Evolutionary conservation across 2,329 filamentous ascomycete genomes (phyloP).

Genomic region (Trichoderma semiorbis): DNA sequence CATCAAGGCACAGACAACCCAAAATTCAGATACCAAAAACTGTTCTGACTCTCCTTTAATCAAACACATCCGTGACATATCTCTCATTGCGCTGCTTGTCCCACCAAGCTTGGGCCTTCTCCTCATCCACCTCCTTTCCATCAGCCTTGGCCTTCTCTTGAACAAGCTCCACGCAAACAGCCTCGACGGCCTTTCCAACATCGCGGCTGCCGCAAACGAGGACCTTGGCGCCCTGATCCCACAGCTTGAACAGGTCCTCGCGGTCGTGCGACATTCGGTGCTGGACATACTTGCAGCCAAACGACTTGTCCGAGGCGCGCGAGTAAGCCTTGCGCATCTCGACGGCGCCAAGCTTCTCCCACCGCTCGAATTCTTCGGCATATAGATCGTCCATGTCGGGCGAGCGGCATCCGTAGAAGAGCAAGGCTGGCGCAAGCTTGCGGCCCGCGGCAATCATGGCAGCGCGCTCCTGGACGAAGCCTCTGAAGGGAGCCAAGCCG

Average conservation of each 20-base stretch:
- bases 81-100: constrained; percentile 50
- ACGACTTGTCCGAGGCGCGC: constrained; percentile 38
- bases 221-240: constrained; percentile 48
- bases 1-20: not conserved
- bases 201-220: constrained; percentile 62
- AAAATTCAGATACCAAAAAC: not conserved
- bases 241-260: constrained; percentile 37
- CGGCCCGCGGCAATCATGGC: constrained; percentile 48
- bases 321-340: constrained; percentile 59
- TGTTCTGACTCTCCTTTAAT: constrained; percentile 31
- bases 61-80: constrained; percentile 61
- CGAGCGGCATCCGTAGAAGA: constrained; percentile 62
- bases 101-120: constrained; percentile 46
- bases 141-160: constrained; percentile 32
- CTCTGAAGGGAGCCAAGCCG: constrained; percentile 60
- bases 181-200: constrained; percentile 47
- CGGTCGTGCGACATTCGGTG: constrained; percentile 39
- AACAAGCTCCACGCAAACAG: constrained; percentile 36
- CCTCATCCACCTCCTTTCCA: constrained; percentile 34
- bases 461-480: constrained; percentile 60
- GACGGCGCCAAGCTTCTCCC: constrained; percentile 59
- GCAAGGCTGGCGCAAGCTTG: constrained; percentile 55
- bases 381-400: constrained; percentile 59
- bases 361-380: constrained; percentile 52
- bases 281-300: constrained; percentile 49